Evolutionary conservation across 2,329 filamentous ascomycete species (phyloP), one percentile per base, ranked within the genome.

Genomic region (Cucurbitaria berberidis): DNA sequence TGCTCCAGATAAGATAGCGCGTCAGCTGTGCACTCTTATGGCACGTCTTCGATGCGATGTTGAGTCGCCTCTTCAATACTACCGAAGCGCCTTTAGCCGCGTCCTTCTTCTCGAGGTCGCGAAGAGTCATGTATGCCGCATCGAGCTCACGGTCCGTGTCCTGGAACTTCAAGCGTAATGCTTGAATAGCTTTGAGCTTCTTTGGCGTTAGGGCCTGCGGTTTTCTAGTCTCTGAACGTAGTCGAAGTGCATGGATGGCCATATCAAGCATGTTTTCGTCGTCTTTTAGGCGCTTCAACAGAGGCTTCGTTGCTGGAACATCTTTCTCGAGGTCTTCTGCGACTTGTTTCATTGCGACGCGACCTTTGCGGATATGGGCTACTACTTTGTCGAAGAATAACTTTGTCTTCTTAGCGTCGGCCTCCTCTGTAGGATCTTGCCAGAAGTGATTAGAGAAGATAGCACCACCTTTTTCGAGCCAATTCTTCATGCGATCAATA

Each of bases 351-450:
- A 64, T 64, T 13, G 64, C 60, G 35, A 49, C 44, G 29, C 67
- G 67, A 9, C 59, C 62, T 38, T 68, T 68, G 16, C 54, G 55
- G 19, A 66, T 41, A 30, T 57, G 60, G n/a, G 43, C 45, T 10
- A 60, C 46, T 19, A 60, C 53, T 24, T 62, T 64, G n/a, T 60
- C 52, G 29, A 64, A 66, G 18, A 61, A 65, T 5, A 62, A 13
- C 11, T 63, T 54, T 2, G 64, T 59, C 22, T 67, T 63, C 13
- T 45, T 51, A 10, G 59, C 53, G n/a, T 67, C 64, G 9, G 56
- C 61, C 45, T 65, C 60, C 41, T 66, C 62, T 10, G 68, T 62
- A 6, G 70, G 69, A 32, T 72, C 67, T 45, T 69, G 64, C 69
- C 69, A 74, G 45, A 74, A 70, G 24, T 68, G 56, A 16, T 60